A percentile compares a stretch with the other conserved stretches of the same genome.
phyloP scores from a whole-genome alignment of 306 rosid genomes.

The Begonia peltatifolia region DNA sequence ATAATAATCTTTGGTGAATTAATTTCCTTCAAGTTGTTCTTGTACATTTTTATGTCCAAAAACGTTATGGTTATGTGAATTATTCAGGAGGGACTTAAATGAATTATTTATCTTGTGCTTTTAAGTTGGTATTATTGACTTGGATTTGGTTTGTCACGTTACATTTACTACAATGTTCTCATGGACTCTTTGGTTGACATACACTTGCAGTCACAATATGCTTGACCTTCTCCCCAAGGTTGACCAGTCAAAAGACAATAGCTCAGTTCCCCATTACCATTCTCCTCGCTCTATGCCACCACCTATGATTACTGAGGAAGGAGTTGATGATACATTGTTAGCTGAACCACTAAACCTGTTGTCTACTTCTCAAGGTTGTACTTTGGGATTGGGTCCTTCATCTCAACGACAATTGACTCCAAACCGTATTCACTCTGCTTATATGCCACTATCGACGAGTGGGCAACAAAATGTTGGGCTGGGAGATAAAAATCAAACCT shows the following conservation, averaged over 20 bases:
- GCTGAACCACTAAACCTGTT: slow-evolving; percentile 22
- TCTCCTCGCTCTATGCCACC: slow-evolving; percentile 17
- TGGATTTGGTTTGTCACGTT: too few relatives aligned
- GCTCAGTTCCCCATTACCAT: slow-evolving; percentile 14
- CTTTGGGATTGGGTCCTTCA: slow-evolving; percentile 33
- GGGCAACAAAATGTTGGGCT: slow-evolving; percentile 8
- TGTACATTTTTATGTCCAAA: too few relatives aligned
- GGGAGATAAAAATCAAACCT: slow-evolving; percentile 22
- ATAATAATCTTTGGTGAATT: neutral
- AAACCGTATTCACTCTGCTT: slow-evolving; percentile 20
- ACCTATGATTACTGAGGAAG: slow-evolving; percentile 18
- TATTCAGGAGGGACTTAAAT: too few relatives aligned
- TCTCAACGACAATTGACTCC: slow-evolving; percentile 20
- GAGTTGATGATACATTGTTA: slow-evolving; percentile 10
- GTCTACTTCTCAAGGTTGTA: slow-evolving; percentile 25
- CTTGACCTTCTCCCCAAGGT: slow-evolving; percentile 33
- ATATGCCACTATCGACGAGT: slow-evolving; percentile 3
- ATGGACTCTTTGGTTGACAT: neutral
- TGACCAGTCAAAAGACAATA: slow-evolving; percentile 22
- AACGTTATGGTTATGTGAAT: too few relatives aligned
- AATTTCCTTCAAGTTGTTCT: too few relatives aligned
- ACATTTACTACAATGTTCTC: too few relatives aligned
- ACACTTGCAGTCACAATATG: slow-evolving; percentile 24
- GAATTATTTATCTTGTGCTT: too few relatives aligned
- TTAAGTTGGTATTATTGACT: too few relatives aligned